These are phyloP conservation scores for Pythium monospermum DNA, from an alignment of 352 stramenopile genomes.

Conservation along the genomic window DNA sequence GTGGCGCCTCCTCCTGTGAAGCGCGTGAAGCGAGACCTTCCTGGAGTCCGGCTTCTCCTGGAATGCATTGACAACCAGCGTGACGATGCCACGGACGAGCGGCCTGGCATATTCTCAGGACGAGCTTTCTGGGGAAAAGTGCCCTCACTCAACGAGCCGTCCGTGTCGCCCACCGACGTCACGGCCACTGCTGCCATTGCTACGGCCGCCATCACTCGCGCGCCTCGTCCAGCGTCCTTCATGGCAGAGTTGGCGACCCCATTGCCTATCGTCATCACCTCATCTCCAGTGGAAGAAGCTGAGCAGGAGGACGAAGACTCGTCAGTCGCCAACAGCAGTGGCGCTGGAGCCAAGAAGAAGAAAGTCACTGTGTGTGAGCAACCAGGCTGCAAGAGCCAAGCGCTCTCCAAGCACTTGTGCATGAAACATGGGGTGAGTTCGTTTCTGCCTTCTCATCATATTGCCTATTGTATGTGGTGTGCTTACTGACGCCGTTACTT, in stretches of 20 bases:
- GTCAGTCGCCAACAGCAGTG: neutral
- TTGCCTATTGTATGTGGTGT: neutral
- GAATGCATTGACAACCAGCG: conserved; percentile 19
- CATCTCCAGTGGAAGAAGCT: neutral
- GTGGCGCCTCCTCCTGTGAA: conserved; percentile 8
- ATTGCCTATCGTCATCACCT: no score
- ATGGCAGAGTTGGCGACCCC: conserved; percentile 4
- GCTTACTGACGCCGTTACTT: neutral
- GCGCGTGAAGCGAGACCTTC: conserved; percentile 11
- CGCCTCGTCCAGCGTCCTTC: neutral
- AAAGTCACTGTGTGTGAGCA: conserved; percentile 24
- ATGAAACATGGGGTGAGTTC: conserved; percentile 23
- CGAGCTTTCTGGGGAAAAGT: conserved; percentile 20
- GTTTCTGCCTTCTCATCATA: no score
- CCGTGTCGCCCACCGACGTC: conserved; percentile 7
- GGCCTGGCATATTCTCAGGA: conserved; percentile 15
- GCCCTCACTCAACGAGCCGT: conserved; percentile 16
- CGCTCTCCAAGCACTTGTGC: conserved; percentile 17
- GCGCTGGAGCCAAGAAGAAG: conserved; percentile 27
- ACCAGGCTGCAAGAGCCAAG: conserved; percentile 20
- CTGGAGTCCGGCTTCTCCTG: conserved; percentile 12
- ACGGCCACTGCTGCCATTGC: no score
- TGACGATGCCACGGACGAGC: conserved; percentile 10
- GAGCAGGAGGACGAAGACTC: neutral
- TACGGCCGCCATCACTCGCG: neutral